phyloP scores from a whole-genome alignment of 257 asterid species.

The Solanum raphanifolium region DNA sequence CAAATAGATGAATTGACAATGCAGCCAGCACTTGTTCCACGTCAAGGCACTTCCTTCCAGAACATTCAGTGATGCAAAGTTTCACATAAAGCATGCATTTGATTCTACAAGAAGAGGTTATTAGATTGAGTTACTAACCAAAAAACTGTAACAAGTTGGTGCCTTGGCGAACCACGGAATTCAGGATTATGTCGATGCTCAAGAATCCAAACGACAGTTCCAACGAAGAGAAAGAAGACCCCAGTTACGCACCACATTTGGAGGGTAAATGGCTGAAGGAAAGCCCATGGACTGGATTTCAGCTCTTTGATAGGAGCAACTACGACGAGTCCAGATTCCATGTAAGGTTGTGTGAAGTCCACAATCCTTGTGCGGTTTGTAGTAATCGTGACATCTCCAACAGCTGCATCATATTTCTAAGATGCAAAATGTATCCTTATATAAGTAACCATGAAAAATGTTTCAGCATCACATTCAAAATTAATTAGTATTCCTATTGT shows the following conservation, averaged over 20 bases:
- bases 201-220: conserved; percentile 92
- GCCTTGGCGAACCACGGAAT: conserved; percentile 86
- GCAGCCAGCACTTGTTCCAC: neutral
- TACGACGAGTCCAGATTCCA: conserved; percentile 89
- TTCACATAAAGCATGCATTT: neutral
- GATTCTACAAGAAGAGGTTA: neutral
- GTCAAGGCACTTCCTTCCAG: neutral
- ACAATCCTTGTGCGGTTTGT: conserved; percentile 79
- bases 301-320: conserved; percentile 48
- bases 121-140: conserved; percentile 40
- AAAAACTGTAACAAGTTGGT: conserved; percentile 63
- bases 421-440: conserved; percentile 3
- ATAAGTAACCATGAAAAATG: neutral
- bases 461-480: neutral
- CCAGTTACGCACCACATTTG: conserved; percentile 95
- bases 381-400: conserved; percentile 88
- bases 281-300: conserved; percentile 79
- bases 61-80: neutral
- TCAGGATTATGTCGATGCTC: conserved; percentile 80
- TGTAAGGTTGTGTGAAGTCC: conserved; percentile 89
- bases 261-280: conserved; percentile 84
- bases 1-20: neutral
- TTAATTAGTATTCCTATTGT: neutral
- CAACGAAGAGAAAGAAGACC: conserved; percentile 65
- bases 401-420: conserved; percentile 87